Base-by-base conservation (phyloP, 1,284 basidiomycete species). In the Crocinoboletus sp. region DNA sequence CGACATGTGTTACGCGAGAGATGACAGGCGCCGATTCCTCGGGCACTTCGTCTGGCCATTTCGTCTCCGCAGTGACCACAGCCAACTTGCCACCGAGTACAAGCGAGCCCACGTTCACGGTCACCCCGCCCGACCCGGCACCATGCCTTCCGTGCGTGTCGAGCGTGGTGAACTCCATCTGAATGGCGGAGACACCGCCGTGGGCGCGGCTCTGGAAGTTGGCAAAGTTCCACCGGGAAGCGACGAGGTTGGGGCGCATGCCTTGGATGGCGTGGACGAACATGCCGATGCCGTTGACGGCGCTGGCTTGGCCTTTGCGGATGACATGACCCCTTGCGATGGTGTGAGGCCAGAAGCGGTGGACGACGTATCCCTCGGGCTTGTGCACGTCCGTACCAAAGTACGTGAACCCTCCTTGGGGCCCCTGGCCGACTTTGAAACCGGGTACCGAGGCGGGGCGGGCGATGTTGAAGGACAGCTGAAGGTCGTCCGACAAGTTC, bases 241-340 rank as follows among this genome's bases (percentile, higher is more conserved):
- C 96, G 51, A 97, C 82, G 45, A 94, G 78, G 68, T 99, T 93
- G 43, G 94, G 93, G 9, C 94, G 82, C 93, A 99, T 97, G 59
- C 94, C 95, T 67, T 99, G 96, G 65, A 99, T 95, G 22, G 96
- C 95, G 66, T 96, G 91, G 17, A 96, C 78, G 63, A 97, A 88
- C 83, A 94, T 90, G 29, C 90, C 94, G n/a, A 82, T 73, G 32
- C 91, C 94, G 28, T 79, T 73, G 32, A 84, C 73, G 30, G 80
- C 64, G 47, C 79, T 69, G 13, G 86, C 82, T 42, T 77, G 68
- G 28, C 93, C 94, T 37, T 84, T 77, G 54, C 76, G 64, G 46
- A 92, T 77, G 61, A 98, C 64, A 53, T 82, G 76, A 1, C 94
- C 94, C 15, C 72, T 71, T 39, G 76, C 82, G 46, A 69, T 59